Base-by-base conservation (phyloP, 352 stramenopile genomes). In the Aphanomyces euteiches region DNA sequence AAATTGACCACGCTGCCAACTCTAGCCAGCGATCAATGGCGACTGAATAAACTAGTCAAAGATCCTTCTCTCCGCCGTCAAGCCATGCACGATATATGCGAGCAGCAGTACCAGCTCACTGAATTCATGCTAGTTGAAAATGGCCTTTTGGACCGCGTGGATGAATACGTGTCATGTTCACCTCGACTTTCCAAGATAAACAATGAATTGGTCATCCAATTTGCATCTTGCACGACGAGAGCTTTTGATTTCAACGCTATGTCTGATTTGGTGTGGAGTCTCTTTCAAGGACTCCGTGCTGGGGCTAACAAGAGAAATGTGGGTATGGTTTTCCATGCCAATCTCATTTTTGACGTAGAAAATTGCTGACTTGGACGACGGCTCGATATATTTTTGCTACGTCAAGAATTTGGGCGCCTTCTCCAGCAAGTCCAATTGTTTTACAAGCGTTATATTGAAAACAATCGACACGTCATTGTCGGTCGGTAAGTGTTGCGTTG, bases 1-100 rank as follows among this genome's bases (percentile, higher is more conserved):
- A 69, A 69, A 37, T 41, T 69, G 12, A 56, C 63, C 12, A 47
- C 37, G 7, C 50, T 69, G 15, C 63, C 63, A 15, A 54, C 40
- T 15, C 63, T 69, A n/a, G 63, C 56, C 1, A 56, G 13, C 50
- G 63, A 69, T 7, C 63, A 69, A 21, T 69, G 63, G 63, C n/a
- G 37, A 4, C 15, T 69, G 13, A 37, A 41, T n/a, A 47, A 53
- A 10, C 63, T 69, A 12, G 63, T 69, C 6, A 43, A 69, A 36
- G 50, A 69, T n/a, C 63, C 63, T n/a, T 1, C 37, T 4, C 37
- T 69, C 5, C 47, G 63, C 19, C 63, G 63, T 34, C 38, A 59
- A 13, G 63, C 63, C 4, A 36, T 69, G 13, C 12, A 54, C 28
- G 45, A 69, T 13, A 69, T 69, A 37, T 47, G 37, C 45, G 7